phyloP scores from a whole-genome alignment of 306 rosid species.

The Abrus pulchellus region DNA sequence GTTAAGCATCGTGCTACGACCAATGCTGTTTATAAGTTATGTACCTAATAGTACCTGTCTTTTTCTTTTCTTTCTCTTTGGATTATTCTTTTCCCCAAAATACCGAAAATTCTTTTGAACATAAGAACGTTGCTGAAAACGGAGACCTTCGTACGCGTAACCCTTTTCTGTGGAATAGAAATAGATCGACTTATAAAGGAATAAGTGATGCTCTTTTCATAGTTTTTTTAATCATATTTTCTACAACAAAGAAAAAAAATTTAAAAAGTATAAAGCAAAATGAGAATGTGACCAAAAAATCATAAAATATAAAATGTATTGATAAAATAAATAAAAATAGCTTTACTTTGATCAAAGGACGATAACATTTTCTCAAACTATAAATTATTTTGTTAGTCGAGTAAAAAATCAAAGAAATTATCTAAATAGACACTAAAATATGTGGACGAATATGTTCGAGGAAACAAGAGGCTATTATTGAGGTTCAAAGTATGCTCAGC shows the following conservation, averaged over 20 bases:
- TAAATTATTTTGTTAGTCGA: too few relatives aligned
- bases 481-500: neutral
- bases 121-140: neutral
- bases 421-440: neutral
- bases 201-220: neutral
- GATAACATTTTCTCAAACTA: too few relatives aligned
- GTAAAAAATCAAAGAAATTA: too few relatives aligned
- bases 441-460: neutral
- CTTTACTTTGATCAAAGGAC: too few relatives aligned
- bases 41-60: neutral
- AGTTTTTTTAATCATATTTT: neutral
- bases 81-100: too few relatives aligned
- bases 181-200: neutral
- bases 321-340: too few relatives aligned
- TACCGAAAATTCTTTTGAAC: conserved; percentile 1
- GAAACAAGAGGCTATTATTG: too few relatives aligned
- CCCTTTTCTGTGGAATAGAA: conserved; percentile 5
- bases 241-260: too few relatives aligned
- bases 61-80: conserved; percentile 8
- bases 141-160: neutral
- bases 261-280: too few relatives aligned
- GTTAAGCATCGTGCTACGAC: too few relatives aligned
- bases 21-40: neutral
- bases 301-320: too few relatives aligned
- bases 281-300: too few relatives aligned